These are phyloP conservation scores for Exsudoporus floridanus DNA, from an alignment of 1,284 basidiomycete species.

Conservation along the genomic window DNA sequence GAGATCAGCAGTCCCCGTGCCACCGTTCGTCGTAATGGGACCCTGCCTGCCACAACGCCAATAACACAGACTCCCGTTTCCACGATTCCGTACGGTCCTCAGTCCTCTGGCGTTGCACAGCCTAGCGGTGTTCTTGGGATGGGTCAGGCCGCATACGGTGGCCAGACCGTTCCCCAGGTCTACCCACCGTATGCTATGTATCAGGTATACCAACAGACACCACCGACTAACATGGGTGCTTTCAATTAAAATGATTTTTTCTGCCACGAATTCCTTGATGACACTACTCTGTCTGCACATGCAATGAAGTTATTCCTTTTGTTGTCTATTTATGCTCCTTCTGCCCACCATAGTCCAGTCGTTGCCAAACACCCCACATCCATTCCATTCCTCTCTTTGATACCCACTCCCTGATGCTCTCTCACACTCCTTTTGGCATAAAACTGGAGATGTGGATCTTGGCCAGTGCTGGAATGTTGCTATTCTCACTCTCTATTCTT, in stretches of 20 bases:
- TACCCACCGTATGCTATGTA: constrained; percentile 79
- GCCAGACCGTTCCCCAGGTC: constrained; percentile 63
- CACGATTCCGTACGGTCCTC: constrained; percentile 54
- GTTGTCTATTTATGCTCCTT: constrained; percentile 36
- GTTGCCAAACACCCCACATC: constrained; percentile 23
- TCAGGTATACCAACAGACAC: constrained; percentile 72
- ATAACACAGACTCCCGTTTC: constrained; percentile 44
- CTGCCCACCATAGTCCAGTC: constrained; percentile 28
- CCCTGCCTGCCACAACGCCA: constrained; percentile 31
- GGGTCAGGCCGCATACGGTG: constrained; percentile 61
- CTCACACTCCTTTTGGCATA: constrained; percentile 30
- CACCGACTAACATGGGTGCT: constrained; percentile 68
- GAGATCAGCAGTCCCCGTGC: constrained; percentile 54
- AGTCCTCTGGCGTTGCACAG: constrained; percentile 58
- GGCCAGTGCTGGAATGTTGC: constrained; percentile 38
- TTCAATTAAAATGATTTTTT: constrained; percentile 60
- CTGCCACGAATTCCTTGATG: constrained; percentile 36
- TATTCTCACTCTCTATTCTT: constrained; percentile 35
- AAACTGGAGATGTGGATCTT: constrained; percentile 28
- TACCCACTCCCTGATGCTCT: constrained; percentile 26
- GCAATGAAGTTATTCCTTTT: constrained; percentile 36
- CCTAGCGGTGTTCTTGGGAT: constrained; percentile 59
- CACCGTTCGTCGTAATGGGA: constrained; percentile 52
- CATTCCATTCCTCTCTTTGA: constrained; percentile 30
- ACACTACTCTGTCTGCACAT: constrained; percentile 39